Conservation (phyloP, 805 yeast genomes). For the Kazachstania kunashirensis region DNA sequence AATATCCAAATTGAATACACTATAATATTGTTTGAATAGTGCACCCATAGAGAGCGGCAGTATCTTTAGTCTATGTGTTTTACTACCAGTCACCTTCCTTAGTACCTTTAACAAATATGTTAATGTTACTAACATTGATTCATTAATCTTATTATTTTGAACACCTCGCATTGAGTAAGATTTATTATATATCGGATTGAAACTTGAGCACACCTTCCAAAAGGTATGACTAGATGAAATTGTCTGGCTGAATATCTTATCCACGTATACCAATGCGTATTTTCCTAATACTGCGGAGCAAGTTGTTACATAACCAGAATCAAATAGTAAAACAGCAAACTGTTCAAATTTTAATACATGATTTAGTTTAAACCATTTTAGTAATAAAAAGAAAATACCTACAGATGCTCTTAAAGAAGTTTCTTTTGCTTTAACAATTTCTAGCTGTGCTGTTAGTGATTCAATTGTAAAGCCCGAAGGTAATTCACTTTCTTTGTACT, state of each 20-base stretch:
- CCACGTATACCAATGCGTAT: slow-evolving; percentile 23
- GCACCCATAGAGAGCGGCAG: slow-evolving; percentile 28
- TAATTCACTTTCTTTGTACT: slow-evolving; percentile 12
- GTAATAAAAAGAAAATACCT: slow-evolving; percentile 41
- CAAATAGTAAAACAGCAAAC: slow-evolving; percentile 61
- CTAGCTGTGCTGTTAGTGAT: slow-evolving; percentile 32
- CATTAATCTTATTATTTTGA: slow-evolving; percentile 2
- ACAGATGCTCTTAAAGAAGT: slow-evolving; percentile 49
- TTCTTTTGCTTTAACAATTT: slow-evolving; percentile 52
- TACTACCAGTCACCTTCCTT: slow-evolving; percentile 51
- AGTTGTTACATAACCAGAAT: slow-evolving; percentile 43
- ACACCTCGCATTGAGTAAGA: neutral
- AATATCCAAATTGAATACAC: slow-evolving; percentile 51
- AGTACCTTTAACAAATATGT: slow-evolving; percentile 37
- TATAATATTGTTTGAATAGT: slow-evolving; percentile 32
- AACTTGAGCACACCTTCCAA: slow-evolving; percentile 24
- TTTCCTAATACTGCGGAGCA: slow-evolving; percentile 20
- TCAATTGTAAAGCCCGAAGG: slow-evolving; percentile 8
- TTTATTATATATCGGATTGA: slow-evolving; percentile 8
- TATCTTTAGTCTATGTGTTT: slow-evolving; percentile 52
- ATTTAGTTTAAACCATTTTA: slow-evolving; percentile 69
- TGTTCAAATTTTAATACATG: slow-evolving; percentile 77
- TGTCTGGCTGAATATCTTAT: slow-evolving; percentile 25
- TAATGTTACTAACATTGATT: slow-evolving; percentile 12
- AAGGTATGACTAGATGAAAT: slow-evolving; percentile 15